Evolutionary conservation across 108 stramenopile genomes (phyloP).

Genomic region (Nitzschia palea): DNA sequence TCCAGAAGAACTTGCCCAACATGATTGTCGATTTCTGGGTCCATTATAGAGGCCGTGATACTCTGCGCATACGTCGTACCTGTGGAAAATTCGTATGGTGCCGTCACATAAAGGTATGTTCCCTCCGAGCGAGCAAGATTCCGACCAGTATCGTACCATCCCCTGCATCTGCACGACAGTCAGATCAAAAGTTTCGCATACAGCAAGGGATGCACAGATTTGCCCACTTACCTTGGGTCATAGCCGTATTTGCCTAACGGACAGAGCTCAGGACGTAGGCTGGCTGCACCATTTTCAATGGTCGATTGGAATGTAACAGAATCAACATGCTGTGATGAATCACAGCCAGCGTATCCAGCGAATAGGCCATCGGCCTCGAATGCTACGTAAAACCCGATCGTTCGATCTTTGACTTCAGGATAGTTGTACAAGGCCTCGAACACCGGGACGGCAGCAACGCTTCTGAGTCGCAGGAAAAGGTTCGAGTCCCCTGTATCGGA

Average conservation of each 20-base stretch:
- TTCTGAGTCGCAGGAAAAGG: slow-evolving; percentile 17
- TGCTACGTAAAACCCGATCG: not conserved
- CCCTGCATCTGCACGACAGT: slow-evolving; percentile 12
- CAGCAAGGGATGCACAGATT: not conserved
- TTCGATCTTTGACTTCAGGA: not conserved
- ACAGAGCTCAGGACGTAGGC: slow-evolving; percentile 36
- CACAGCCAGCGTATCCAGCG: slow-evolving; percentile 27
- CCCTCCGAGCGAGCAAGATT: not conserved
- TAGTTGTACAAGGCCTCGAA: slow-evolving; percentile 34
- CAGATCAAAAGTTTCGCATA: not conserved
- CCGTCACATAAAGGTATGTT: not conserved
- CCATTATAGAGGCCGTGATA: slow-evolving; percentile 18
- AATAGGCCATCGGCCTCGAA: slow-evolving; percentile 42
- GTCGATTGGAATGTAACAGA: slow-evolving; percentile 10
- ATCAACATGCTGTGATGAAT: not conserved
- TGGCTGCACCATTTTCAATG: slow-evolving; percentile 20
- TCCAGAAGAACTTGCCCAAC: slow-evolving; percentile 12
- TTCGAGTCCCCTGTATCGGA: slow-evolving; percentile 10
- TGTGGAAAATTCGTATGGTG: slow-evolving; percentile 16
- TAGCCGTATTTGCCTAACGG: slow-evolving; percentile 45
- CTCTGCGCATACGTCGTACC: slow-evolving; percentile 5
- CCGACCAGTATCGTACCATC: slow-evolving; percentile 21
- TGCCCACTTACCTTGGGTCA: slow-evolving; percentile 28
- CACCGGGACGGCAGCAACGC: slow-evolving; percentile 6
- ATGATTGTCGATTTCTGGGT: slow-evolving; percentile 11